A percentile compares a stretch with the other conserved stretches of the same genome.
These are phyloP conservation scores for Tuber aestivum DNA, from an alignment of 495 filamentous ascomycete species.

Conservation along the genomic window DNA sequence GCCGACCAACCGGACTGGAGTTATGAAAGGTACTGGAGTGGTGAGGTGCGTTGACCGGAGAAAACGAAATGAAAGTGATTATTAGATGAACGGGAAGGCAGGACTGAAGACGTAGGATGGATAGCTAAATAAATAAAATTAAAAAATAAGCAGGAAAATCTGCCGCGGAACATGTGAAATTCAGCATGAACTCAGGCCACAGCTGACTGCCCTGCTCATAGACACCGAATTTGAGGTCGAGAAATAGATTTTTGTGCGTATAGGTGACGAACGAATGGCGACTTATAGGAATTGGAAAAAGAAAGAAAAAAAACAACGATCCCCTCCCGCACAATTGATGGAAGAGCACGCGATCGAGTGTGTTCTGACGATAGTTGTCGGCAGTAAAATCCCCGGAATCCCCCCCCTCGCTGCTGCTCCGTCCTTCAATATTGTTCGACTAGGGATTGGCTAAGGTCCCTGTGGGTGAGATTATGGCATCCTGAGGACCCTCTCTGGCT, in stretches of 20 bases:
- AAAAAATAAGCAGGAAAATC: no score
- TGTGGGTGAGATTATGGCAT: no score
- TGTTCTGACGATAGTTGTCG: background rate
- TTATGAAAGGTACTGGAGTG: no score
- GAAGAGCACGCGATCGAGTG: background rate
- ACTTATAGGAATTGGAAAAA: background rate
- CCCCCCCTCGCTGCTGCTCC: background rate
- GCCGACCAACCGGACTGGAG: background rate
- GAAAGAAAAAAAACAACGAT: background rate
- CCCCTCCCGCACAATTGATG: background rate
- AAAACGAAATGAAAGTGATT: background rate
- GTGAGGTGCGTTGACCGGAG: background rate
- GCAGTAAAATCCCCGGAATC: background rate
- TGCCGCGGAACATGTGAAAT: background rate
- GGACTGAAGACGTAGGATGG: background rate
- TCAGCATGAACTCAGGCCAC: background rate
- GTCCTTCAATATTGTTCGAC: background rate
- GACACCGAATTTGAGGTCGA: background rate
- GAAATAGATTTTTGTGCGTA: background rate
- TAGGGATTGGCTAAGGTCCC: background rate
- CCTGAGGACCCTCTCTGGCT: no score
- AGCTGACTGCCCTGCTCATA: background rate
- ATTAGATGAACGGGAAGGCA: background rate
- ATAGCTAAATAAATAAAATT: background rate
- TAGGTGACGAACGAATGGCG: background rate